Conservation (phyloP, 495 filamentous ascomycete species). For the Annulohypoxylon stygium region DNA sequence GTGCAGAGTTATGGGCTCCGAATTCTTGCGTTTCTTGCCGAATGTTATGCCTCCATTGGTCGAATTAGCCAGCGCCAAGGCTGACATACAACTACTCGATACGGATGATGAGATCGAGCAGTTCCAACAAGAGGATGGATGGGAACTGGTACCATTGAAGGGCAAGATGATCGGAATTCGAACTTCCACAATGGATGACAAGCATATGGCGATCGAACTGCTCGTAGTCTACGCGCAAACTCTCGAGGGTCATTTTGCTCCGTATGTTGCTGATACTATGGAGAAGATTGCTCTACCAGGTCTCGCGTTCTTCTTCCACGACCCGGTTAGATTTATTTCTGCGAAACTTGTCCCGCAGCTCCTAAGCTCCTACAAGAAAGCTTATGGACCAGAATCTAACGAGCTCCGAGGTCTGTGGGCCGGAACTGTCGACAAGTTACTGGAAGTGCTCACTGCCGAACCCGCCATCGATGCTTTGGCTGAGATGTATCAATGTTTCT, state of each 20-base stretch:
- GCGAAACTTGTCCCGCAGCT: constrained; percentile 96
- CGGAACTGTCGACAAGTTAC: constrained; percentile 86
- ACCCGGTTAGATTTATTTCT: constrained; percentile 94
- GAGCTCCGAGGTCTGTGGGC: constrained; percentile 85
- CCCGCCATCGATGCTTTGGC: constrained; percentile 96
- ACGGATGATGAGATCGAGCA: constrained; percentile 95
- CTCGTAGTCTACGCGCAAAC: constrained; percentile 97
- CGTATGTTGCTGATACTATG: constrained; percentile 93
- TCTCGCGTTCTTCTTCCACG: constrained; percentile 98
- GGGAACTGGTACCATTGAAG: constrained; percentile 96
- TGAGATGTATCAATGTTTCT: constrained; percentile 99
- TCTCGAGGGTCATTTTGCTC: constrained; percentile 89
- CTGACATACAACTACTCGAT: constrained; percentile 96
- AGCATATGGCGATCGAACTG: constrained; percentile 98
- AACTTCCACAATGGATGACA: constrained; percentile 96
- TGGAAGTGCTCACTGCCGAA: constrained; percentile 94
- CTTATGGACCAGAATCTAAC: constrained; percentile 80
- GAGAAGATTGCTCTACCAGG: constrained; percentile 95
- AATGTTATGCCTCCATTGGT: constrained; percentile 96
- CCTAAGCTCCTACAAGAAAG: constrained; percentile 92
- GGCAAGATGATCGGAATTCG: constrained; percentile 99
- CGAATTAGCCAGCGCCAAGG: constrained; percentile 92
- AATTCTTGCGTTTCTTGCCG: constrained; percentile 91
- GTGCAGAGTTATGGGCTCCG: constrained; percentile 90
- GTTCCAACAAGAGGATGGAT: constrained; percentile 94